These are phyloP conservation scores for Neonectria punicea DNA, from an alignment of 2,329 filamentous ascomycete species.

Conservation along the genomic window DNA sequence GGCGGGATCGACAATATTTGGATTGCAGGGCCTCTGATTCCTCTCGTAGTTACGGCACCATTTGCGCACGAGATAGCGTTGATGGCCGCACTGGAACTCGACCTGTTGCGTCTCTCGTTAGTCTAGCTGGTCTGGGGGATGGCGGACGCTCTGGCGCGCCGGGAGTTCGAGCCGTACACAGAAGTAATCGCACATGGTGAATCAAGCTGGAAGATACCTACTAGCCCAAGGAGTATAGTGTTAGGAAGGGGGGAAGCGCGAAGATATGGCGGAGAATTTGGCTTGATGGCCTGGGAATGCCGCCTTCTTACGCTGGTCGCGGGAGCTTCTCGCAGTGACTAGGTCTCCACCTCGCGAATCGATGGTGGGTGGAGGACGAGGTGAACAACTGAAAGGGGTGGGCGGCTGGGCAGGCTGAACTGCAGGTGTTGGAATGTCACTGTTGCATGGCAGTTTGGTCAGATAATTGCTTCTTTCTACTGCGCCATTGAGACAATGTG, in stretches of 20 bases:
- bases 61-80: conserved; percentile 39
- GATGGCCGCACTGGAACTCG: conserved; percentile 39
- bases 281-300: background rate
- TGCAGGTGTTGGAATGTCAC: conserved; percentile 26
- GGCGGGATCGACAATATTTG: conserved; percentile 38
- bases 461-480: conserved; percentile 37
- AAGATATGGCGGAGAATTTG: background rate
- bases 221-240: background rate
- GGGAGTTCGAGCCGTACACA: conserved; percentile 26
- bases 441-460: conserved; percentile 19
- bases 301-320: conserved; percentile 5
- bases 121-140: background rate
- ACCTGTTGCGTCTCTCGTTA: conserved; percentile 26
- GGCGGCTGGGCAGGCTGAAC: conserved; percentile 9
- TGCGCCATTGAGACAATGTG: conserved; percentile 28
- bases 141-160: background rate
- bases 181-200: conserved; percentile 40
- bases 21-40: conserved; percentile 36
- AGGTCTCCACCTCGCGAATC: conserved; percentile 4
- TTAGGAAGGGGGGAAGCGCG: background rate
- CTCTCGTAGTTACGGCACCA: conserved; percentile 39
- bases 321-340: conserved; percentile 1
- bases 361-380: conserved; percentile 10
- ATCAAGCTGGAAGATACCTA: background rate
- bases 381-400: conserved; percentile 18